A percentile compares a stretch with the other conserved stretches of the same genome.
Evolutionary conservation across 2,329 filamentous ascomycete genomes (phyloP).

Genomic region (Xylaria hypoxylon): DNA sequence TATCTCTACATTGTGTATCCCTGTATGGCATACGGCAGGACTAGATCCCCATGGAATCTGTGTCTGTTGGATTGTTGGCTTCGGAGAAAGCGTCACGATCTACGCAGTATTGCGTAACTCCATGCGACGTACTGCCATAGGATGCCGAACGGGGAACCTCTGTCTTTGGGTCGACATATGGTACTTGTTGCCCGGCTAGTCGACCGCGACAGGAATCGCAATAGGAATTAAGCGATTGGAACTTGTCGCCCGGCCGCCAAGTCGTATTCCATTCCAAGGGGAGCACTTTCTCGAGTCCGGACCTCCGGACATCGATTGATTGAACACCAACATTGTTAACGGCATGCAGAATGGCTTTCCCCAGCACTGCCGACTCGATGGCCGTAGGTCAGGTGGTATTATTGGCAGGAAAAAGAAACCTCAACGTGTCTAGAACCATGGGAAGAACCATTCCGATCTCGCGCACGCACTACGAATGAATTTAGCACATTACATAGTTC

Average conservation of each 20-base stretch:
- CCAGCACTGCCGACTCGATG: conserved; percentile 22
- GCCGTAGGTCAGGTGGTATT: conserved; percentile 11
- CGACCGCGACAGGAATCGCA: not conserved
- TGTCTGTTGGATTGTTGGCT: not conserved
- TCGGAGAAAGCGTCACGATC: conserved; percentile 8
- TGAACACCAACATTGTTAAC: conserved; percentile 1
- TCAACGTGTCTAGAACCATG: not conserved
- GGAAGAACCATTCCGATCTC: conserved; percentile 1
- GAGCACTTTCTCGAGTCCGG: conserved; percentile 17
- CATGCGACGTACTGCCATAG: conserved; percentile 21
- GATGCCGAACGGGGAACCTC: conserved; percentile 16
- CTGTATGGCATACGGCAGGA: not conserved
- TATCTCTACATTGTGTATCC: conserved; percentile 1
- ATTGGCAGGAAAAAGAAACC: conserved; percentile 4
- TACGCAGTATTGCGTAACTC: conserved; percentile 21
- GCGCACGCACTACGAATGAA: conserved; percentile 9
- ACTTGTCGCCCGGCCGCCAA: conserved; percentile 14
- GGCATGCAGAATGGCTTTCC: conserved; percentile 14
- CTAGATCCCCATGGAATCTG: not conserved
- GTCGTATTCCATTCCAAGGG: conserved; percentile 21
- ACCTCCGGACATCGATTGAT: conserved; percentile 22
- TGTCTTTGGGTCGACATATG: not conserved
- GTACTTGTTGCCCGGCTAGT: not conserved
- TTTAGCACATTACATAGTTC: conserved; percentile 22
- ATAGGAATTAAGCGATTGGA: conserved; percentile 6